Conservation (phyloP, 2,329 filamentous ascomycete genomes). For the Cadophora gregata region DNA sequence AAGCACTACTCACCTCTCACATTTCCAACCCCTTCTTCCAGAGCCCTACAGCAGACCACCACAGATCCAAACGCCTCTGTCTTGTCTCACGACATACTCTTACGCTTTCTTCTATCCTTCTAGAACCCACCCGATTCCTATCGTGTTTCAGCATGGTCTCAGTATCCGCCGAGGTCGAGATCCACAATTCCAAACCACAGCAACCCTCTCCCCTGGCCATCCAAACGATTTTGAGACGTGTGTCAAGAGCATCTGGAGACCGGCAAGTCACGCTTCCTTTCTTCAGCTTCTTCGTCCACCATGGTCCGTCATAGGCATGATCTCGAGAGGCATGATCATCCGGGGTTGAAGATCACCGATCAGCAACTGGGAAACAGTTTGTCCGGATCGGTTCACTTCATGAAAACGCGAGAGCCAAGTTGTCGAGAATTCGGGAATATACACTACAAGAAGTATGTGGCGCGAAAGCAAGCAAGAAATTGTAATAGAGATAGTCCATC, state of each 20-base stretch:
- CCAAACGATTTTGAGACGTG: constrained; percentile 17
- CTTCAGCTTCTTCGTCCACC: background rate
- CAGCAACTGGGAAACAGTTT: background rate
- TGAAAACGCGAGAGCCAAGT: background rate
- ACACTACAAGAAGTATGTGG: background rate
- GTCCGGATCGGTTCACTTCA: background rate
- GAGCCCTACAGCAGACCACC: background rate
- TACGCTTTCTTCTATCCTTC: constrained; percentile 6
- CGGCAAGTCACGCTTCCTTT: constrained; percentile 10
- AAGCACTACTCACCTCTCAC: constrained; percentile 5
- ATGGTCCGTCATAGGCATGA: background rate
- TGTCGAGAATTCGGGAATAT: background rate
- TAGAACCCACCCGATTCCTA: constrained; percentile 8
- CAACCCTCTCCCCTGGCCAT: background rate
- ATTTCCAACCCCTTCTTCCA: background rate
- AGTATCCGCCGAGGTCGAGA: constrained; percentile 6
- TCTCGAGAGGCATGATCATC: constrained; percentile 14
- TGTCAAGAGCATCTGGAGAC: constrained; percentile 5
- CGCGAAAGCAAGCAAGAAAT: background rate
- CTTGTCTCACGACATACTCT: background rate
- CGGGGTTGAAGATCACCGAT: constrained; percentile 15
- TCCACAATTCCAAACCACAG: background rate
- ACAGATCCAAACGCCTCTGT: background rate
- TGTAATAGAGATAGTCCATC: constrained; percentile 20
- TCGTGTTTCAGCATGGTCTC: constrained; percentile 17